These are phyloP conservation scores for Trametes sanguinea DNA, from an alignment of 768 basidiomycete species.

Conservation along the genomic window DNA sequence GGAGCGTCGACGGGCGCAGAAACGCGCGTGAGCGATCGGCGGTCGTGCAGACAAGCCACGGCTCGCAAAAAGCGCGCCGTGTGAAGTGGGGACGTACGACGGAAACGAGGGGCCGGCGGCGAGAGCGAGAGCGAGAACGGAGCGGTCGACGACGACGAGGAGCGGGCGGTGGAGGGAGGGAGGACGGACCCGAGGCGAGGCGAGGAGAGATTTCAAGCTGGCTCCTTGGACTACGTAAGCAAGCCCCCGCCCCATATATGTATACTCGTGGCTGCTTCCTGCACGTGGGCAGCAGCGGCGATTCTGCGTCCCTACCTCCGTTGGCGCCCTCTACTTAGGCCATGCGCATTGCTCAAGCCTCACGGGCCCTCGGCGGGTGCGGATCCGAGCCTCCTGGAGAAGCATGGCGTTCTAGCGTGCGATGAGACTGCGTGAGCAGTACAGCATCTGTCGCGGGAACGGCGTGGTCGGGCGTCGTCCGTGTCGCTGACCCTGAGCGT, in stretches of 20 bases:
- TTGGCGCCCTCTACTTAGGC: no score
- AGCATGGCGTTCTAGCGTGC: no score
- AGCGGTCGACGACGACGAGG: neutral
- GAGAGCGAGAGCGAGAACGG: neutral
- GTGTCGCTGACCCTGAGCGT: neutral
- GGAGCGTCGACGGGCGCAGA: neutral
- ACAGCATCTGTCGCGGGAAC: neutral
- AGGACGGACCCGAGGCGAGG: constrained; percentile 2
- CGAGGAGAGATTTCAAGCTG: constrained; percentile 4
- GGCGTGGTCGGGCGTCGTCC: neutral
- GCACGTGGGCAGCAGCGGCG: constrained; percentile 17
- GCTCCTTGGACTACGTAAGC: constrained; percentile 25
- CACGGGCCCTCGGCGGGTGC: neutral
- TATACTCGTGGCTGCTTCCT: constrained; percentile 1
- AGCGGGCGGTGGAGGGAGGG: constrained; percentile 10
- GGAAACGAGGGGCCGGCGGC: neutral
- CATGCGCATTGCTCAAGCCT: no score
- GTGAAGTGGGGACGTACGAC: neutral
- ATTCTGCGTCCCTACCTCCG: constrained; percentile 9
- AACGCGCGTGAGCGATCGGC: neutral
- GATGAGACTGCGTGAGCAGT: neutral
- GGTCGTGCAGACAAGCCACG: neutral
- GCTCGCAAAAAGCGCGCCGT: neutral
- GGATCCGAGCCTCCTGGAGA: no score
- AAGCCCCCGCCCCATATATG: constrained; percentile 18